Base-by-base conservation (phyloP, 2,329 filamentous ascomycete genomes). In the Fusarium pseudograminearum region DNA sequence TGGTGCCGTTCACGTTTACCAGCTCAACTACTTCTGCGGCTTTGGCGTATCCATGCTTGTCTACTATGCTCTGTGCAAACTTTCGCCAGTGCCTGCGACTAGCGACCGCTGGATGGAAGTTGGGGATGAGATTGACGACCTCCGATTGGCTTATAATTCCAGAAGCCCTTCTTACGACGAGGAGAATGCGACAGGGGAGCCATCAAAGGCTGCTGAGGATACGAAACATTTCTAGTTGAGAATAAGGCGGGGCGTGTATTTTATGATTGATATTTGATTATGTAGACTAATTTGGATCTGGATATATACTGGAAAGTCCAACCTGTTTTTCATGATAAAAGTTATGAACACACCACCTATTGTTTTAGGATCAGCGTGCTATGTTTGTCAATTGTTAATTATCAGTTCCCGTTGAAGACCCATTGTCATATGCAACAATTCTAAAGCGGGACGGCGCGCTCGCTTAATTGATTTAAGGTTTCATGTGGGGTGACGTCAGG, bases 11-110 rank as follows among this genome's bases (percentile, higher is more conserved):
- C 97, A 97, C 76, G 89, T 98, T 63, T 98, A 97, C 83, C 92
- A 94, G 70, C 76, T 98, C 73, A 97, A 97, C 80, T 98, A 94
- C 83, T 97, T 98, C 78, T 87, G 87, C 44, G 94, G 94, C 0
- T 94, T 97, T 77, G 83, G 93, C 47, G 86, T 97, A 14, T 87
- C 93, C 0, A 83, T 83, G 1, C 76, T 69, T 0, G 80, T 90
- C 10, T 98, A 98, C 80, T 97, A 87, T 82, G 57, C 78, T 0
- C 83, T 97, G 2, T 94, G 90, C 78, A 86, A 82, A 61, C 34
- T 94, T 28, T 92, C 81, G 67, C 93, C 93, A 0, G 80, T 97
- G 0, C 91, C 92, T 0, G 93, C 91, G 2, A 90, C 86, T 7
- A 94, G 92, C 76, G 86, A 90, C 14, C 83, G 78, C 10, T 97